Evolutionary conservation across 2,329 filamentous ascomycete species (phyloP), one percentile per base, ranked within the genome.

Genomic region (Cladosporium sphaerospermum): DNA sequence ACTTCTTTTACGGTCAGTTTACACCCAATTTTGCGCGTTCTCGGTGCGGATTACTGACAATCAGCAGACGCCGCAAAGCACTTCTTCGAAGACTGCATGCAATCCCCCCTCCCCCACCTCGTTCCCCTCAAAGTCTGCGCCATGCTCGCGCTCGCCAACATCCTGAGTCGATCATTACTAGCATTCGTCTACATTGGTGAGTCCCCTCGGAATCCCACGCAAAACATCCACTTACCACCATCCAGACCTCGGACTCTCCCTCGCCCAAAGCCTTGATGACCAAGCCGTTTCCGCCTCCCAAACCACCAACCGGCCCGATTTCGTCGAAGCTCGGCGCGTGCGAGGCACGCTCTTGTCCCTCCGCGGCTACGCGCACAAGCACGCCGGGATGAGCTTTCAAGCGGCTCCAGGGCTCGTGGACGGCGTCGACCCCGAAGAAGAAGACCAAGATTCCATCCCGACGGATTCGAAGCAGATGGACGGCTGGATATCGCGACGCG

Each of bases 61-160:
- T 7, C 14, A 10, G 9, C 39, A 51, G 48, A 51, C 31, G 48
- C 48, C 31, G 41, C 48, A 10, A 51, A 51, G 18, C 48, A 51
- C 19, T 51, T 44, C 32, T 51, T 51, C 32, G 48, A 51, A 51
- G 48, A 51, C 9, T 51, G 48, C 13, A 51, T 51, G 48, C 48
- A 51, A 36, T 43, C 40, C 3, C 32, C 48, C 6, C 28, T 37
- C 9, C 48, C 48, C 3, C 32, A 51, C 18, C 19, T 51, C 13
- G 48, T 51, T 1, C 48, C 48, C 8, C 32, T 51, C 11, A 44
- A 39, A 44, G 40, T 51, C 8, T 51, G 48, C 32, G 48, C 40
- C 3, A 51, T 44, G 48, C 48, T 51, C 31, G 40, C 40, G n/a
- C 32, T 51, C 6, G 39, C 40, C 19, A 51, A 51, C 19, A 44